A percentile compares a stretch with the other conserved stretches of the same genome.
Conservation (phyloP, 805 yeast species). For the Candida mattraensis region DNA sequence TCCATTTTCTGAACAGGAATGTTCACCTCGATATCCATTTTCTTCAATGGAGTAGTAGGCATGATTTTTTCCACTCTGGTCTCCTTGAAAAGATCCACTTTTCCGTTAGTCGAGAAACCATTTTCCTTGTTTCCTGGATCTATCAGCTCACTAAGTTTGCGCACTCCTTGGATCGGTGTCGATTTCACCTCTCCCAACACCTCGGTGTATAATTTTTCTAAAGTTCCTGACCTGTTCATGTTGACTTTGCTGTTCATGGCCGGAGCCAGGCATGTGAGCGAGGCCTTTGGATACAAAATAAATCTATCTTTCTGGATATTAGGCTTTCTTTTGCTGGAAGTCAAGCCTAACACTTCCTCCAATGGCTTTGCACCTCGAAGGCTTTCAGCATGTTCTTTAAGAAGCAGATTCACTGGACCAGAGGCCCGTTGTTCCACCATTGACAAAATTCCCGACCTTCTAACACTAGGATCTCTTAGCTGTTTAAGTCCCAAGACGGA, state of each 20-base stretch:
- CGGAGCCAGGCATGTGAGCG: slow-evolving; percentile 29
- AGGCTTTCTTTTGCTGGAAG: not conserved
- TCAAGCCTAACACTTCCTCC: slow-evolving; percentile 6
- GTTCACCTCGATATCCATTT: slow-evolving; percentile 44
- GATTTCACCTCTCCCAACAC: slow-evolving; percentile 31
- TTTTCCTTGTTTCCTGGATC: slow-evolving; percentile 22
- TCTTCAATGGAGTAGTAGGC: slow-evolving; percentile 71
- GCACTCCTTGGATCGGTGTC: slow-evolving; percentile 36
- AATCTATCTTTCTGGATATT: slow-evolving; percentile 16
- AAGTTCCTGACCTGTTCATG: slow-evolving; percentile 11
- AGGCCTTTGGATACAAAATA: slow-evolving; percentile 36
- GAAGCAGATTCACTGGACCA: slow-evolving; percentile 24
- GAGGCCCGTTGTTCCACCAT: slow-evolving; percentile 31
- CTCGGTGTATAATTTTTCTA: slow-evolving; percentile 28
- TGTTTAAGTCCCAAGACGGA: slow-evolving; percentile 39
- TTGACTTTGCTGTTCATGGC: not conserved
- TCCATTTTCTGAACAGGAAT: slow-evolving; percentile 14
- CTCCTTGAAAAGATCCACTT: slow-evolving; percentile 48
- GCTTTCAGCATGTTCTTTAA: slow-evolving; percentile 19
- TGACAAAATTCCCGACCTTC: slow-evolving; percentile 42
- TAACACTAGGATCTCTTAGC: slow-evolving; percentile 37
- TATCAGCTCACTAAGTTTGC: slow-evolving; percentile 18
- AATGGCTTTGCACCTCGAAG: slow-evolving; percentile 7
- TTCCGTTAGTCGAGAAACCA: slow-evolving; percentile 53
- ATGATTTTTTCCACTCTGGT: slow-evolving; percentile 44